Evolutionary conservation across 129 eudicot species (phyloP).

Genomic region (Lonicera japonica): DNA sequence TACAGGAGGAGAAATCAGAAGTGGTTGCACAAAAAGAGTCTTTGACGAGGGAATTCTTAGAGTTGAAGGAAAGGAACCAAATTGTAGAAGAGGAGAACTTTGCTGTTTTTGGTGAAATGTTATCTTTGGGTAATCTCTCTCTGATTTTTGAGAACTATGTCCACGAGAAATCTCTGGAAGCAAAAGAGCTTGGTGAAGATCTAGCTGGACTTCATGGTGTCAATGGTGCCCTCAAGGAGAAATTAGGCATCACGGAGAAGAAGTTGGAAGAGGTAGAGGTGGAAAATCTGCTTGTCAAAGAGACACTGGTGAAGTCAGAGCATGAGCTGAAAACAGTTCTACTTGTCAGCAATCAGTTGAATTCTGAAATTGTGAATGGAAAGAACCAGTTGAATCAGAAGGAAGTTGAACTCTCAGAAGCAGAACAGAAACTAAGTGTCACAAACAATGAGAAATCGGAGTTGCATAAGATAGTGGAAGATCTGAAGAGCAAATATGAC

Average conservation of each 20-base stretch:
- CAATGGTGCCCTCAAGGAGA: slow-evolving; percentile 14
- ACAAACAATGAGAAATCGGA: slow-evolving; percentile 38
- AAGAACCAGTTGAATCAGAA: slow-evolving; percentile 34
- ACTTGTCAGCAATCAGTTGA: slow-evolving; percentile 30
- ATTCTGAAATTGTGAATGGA: slow-evolving; percentile 31
- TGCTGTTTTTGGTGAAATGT: slow-evolving; percentile 30
- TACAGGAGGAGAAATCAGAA: slow-evolving; percentile 40
- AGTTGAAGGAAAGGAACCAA: slow-evolving; percentile 23
- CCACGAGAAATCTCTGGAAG: slow-evolving; percentile 40
- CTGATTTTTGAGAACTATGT: slow-evolving; percentile 35
- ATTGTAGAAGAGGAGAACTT: slow-evolving; percentile 44
- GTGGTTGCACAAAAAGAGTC: slow-evolving; percentile 44
- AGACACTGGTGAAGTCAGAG: slow-evolving; percentile 43
- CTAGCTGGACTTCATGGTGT: no score
- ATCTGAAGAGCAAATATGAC: slow-evolving; percentile 29
- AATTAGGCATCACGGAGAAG: slow-evolving; percentile 28
- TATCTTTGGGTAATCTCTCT: slow-evolving; percentile 39
- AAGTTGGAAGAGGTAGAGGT: slow-evolving; percentile 39
- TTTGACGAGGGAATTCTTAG: slow-evolving; percentile 24
- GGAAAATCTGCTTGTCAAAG: slow-evolving; percentile 45
- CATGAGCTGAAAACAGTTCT: slow-evolving; percentile 36
- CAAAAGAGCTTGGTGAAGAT: slow-evolving; percentile 23
- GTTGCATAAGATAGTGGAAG: slow-evolving; percentile 31
- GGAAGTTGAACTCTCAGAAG: slow-evolving; percentile 46
- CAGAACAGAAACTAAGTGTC: slow-evolving; percentile 30